A percentile compares a stretch with the other conserved stretches of the same genome.
These are phyloP conservation scores for Penicillium digitatum DNA, from an alignment of 2,329 filamentous ascomycete genomes.

Conservation along the genomic window DNA sequence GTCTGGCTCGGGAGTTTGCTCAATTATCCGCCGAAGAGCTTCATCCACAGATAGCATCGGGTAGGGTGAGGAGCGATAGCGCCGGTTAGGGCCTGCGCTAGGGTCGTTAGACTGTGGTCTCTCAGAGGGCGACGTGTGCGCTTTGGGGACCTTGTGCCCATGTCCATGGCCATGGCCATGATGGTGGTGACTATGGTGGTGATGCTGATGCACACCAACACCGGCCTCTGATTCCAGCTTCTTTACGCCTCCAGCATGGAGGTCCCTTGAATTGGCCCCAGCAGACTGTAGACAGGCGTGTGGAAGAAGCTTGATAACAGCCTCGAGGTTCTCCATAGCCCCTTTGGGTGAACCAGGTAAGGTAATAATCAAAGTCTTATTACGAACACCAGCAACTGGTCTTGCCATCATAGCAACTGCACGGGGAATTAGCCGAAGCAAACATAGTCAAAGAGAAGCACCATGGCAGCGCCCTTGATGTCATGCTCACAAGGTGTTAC, in stretches of 20 bases:
- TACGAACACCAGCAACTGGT: constrained; percentile 81
- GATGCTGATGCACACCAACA: constrained; percentile 40
- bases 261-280: constrained; percentile 71
- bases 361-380: constrained; percentile 78
- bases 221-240: constrained; percentile 82
- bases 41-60: constrained; percentile 85
- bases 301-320: constrained; percentile 82
- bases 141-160: constrained; percentile 59
- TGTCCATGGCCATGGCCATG: constrained; percentile 60
- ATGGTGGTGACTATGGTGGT: constrained; percentile 45
- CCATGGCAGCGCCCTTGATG: constrained; percentile 10
- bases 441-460: constrained; percentile 11
- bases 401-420: constrained; percentile 94
- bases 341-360: constrained; percentile 93
- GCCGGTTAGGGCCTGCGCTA: constrained; percentile 57
- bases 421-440: constrained; percentile 20
- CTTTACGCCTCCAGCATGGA: constrained; percentile 77
- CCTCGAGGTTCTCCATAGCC: constrained; percentile 86
- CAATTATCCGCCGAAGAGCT: constrained; percentile 67
- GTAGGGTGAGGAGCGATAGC: constrained; percentile 83
- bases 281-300: constrained; percentile 91
- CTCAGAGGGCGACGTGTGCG: constrained; percentile 66
- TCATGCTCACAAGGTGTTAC: constrained; percentile 77
- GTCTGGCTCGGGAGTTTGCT: constrained; percentile 64
- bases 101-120: constrained; percentile 58